A percentile compares a stretch with the other conserved stretches of the same genome.
phyloP scores from a whole-genome alignment of 2,329 filamentous ascomycete species.

The Aspergillaceae sp. region DNA sequence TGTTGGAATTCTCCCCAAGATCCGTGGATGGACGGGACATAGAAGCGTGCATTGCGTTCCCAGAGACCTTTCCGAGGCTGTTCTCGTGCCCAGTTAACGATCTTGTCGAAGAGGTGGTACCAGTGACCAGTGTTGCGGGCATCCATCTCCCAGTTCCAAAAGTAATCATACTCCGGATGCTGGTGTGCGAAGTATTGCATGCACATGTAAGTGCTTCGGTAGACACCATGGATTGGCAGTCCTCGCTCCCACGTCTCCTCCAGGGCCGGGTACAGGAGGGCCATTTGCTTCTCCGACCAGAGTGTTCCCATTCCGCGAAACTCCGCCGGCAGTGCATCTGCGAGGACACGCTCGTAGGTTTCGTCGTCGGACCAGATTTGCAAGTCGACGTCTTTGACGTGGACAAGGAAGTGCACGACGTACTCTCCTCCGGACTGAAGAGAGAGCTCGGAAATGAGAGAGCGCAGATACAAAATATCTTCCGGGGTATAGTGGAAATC shows the following conservation, averaged over 20 bases:
- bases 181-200: constrained; percentile 85
- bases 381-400: constrained; percentile 69
- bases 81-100: constrained; percentile 59
- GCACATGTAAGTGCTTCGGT: constrained; percentile 87
- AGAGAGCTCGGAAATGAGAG: constrained; percentile 69
- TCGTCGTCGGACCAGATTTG: constrained; percentile 75
- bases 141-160: constrained; percentile 87
- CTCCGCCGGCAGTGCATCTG: constrained; percentile 63
- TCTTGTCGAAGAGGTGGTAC: constrained; percentile 67
- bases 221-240: constrained; percentile 80
- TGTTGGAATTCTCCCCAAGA: constrained; percentile 72
- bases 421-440: constrained; percentile 75
- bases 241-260: constrained; percentile 65
- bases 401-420: constrained; percentile 70
- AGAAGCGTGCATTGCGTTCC: constrained; percentile 72
- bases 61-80: constrained; percentile 74
- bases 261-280: constrained; percentile 77
- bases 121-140: constrained; percentile 70
- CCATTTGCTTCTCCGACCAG: constrained; percentile 93
- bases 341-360: constrained; percentile 64
- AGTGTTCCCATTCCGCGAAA: constrained; percentile 82
- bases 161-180: constrained; percentile 69
- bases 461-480: constrained; percentile 70
- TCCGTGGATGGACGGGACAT: constrained; percentile 66
- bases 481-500: constrained; percentile 72